Evolutionary conservation across 2,329 filamentous ascomycete species (phyloP).

Genomic region (Fusarium clavum): DNA sequence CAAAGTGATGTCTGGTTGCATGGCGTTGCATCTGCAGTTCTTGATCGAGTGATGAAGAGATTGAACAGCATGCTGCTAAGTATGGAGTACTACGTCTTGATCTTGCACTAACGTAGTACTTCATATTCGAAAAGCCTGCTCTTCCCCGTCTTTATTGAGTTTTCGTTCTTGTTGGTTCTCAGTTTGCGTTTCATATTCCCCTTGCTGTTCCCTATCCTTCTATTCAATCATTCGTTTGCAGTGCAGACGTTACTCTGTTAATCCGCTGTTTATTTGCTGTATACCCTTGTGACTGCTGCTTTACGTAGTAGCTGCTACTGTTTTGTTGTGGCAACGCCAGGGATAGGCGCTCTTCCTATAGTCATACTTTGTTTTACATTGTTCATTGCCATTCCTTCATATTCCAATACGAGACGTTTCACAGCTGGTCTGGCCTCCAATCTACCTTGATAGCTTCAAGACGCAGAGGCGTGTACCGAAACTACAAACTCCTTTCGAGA

Average conservation of each 20-base stretch:
- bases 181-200: constrained; percentile 16
- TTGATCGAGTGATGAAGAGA: constrained; percentile 32
- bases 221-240: constrained; percentile 14
- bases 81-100: neutral
- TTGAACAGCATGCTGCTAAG: neutral
- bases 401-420: constrained; percentile 23
- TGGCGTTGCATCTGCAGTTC: constrained; percentile 12
- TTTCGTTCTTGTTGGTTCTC: constrained; percentile 10
- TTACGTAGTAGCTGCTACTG: neutral
- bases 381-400: constrained; percentile 3
- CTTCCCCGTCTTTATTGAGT: neutral
- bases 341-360: constrained; percentile 15
- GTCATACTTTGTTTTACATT: neutral
- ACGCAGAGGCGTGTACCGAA: constrained; percentile 8
- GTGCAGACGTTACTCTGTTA: constrained; percentile 2
- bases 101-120: neutral
- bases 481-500: constrained; percentile 9
- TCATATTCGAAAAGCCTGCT: constrained; percentile 23
- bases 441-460: constrained; percentile 3
- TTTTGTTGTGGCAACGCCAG: constrained; percentile 28
- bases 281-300: neutral
- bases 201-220: constrained; percentile 1
- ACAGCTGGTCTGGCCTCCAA: constrained; percentile 37
- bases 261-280: neutral
- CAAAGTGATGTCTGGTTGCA: constrained; percentile 2